A percentile compares a stretch with the other conserved stretches of the same genome.
These are phyloP conservation scores for Eimeria acervulina DNA, from an alignment of 169 alveolate species.

Conservation along the genomic window DNA sequence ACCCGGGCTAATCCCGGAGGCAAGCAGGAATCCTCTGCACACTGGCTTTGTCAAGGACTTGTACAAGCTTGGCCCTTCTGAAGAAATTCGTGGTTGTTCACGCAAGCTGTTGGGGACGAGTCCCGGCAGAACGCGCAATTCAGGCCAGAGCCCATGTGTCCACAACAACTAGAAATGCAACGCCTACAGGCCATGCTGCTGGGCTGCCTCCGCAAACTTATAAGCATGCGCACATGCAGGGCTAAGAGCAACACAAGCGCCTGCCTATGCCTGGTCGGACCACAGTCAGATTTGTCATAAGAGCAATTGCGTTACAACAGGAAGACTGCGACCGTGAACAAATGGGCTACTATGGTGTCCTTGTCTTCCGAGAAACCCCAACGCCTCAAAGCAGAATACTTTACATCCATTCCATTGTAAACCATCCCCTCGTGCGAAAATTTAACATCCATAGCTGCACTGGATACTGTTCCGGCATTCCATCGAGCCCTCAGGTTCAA, in stretches of 20 bases:
- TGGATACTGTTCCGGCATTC: not conserved
- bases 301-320: not conserved
- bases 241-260: not conserved
- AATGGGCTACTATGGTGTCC: not conserved
- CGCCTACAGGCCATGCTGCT: not conserved
- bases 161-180: not conserved
- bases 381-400: not conserved
- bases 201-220: not conserved
- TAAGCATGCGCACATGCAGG: not conserved
- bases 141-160: not conserved
- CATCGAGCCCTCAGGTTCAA: not conserved
- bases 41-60: not conserved
- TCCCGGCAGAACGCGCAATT: not conserved
- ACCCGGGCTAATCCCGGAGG: not conserved
- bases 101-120: not conserved
- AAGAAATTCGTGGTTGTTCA: not conserved
- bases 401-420: not conserved
- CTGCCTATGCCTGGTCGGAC: not conserved
- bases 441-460: not conserved
- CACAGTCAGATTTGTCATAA: too few relatives aligned
- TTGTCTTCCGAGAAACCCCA: not conserved
- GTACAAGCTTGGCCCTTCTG: not conserved
- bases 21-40: not conserved
- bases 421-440: not conserved
- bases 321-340: not conserved